phyloP scores from a whole-genome alignment of 73 alveolate genomes.

The Tetrahymena malaccensis region DNA sequence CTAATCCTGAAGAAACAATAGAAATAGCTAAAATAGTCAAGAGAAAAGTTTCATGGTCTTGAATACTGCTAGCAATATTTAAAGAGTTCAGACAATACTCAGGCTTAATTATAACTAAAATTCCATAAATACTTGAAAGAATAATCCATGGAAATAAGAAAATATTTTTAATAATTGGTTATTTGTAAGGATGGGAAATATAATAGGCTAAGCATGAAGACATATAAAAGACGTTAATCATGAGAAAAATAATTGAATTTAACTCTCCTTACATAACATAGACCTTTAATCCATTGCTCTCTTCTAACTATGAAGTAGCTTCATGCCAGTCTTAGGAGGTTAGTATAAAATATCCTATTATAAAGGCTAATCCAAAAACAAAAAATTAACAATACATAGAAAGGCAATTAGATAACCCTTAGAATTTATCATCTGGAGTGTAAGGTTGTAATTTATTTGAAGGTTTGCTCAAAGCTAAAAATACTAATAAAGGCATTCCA shows the following conservation, averaged over 20 bases:
- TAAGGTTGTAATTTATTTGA: neutral
- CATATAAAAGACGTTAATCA: neutral
- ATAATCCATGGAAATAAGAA: neutral
- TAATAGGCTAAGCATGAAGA: slow-evolving; percentile 8
- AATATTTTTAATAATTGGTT: neutral
- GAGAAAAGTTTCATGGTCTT: neutral
- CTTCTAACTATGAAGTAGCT: neutral
- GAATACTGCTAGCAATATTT: neutral
- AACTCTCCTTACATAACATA: slow-evolving; percentile 10
- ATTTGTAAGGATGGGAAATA: slow-evolving; percentile 9
- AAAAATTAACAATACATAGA: neutral
- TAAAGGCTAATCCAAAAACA: neutral
- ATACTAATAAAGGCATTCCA: slow-evolving; percentile 7
- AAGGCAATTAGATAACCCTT: neutral
- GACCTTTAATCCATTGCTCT: neutral
- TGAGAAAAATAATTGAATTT: neutral
- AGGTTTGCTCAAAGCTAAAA: slow-evolving; percentile 11
- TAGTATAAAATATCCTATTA: slow-evolving; percentile 1
- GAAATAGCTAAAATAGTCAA: neutral
- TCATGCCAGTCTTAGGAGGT: slow-evolving; percentile 4
- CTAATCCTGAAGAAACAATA: neutral
- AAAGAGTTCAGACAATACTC: neutral
- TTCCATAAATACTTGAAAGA: neutral
- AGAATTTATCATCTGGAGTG: slow-evolving; percentile 23
- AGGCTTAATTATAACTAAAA: neutral